Percentiles rank a stretch among this genome's conserved stretches.
phyloP scores from a whole-genome alignment of 2,329 filamentous ascomycete genomes.

The Aciculosporium take region DNA sequence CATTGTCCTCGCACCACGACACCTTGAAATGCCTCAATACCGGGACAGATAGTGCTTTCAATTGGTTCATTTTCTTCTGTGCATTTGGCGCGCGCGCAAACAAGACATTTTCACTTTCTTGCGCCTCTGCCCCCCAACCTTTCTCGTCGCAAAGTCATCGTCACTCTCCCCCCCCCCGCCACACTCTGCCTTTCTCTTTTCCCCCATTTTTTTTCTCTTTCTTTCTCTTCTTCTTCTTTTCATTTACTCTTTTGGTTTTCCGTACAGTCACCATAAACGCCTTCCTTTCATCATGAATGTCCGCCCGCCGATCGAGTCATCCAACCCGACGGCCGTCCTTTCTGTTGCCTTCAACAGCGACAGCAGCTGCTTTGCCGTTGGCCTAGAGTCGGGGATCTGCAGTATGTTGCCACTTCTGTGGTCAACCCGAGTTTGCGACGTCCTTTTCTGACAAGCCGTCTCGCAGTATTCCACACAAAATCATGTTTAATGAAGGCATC shows the following conservation, averaged over 20 bases:
- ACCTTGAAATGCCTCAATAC: conserved; percentile 3
- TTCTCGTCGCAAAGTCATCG: background rate
- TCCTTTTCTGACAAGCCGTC: background rate
- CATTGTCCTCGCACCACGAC: background rate
- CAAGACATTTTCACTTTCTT: background rate
- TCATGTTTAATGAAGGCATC: conserved; percentile 53
- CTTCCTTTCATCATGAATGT: conserved; percentile 61
- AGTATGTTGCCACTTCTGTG: conserved; percentile 36
- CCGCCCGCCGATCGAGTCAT: conserved; percentile 67
- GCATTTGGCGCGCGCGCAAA: background rate
- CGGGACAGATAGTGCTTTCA: background rate
- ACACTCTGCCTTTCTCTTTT: background rate
- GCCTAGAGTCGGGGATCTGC: conserved; percentile 73
- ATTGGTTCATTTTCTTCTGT: background rate
- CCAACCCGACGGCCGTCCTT: conserved; percentile 59
- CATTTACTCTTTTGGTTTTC: background rate
- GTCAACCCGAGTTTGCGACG: background rate
- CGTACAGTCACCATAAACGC: background rate
- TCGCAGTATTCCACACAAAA: conserved; percentile 55
- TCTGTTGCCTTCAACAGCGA: conserved; percentile 79
- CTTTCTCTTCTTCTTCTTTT: background rate
- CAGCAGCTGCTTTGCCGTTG: conserved; percentile 73
- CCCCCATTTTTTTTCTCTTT: background rate
- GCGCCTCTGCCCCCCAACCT: too few species aligned
- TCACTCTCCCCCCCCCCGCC: too few species aligned